Conservation (phyloP, 2,329 filamentous ascomycete genomes). For the Scedosporium aurantiacum region DNA sequence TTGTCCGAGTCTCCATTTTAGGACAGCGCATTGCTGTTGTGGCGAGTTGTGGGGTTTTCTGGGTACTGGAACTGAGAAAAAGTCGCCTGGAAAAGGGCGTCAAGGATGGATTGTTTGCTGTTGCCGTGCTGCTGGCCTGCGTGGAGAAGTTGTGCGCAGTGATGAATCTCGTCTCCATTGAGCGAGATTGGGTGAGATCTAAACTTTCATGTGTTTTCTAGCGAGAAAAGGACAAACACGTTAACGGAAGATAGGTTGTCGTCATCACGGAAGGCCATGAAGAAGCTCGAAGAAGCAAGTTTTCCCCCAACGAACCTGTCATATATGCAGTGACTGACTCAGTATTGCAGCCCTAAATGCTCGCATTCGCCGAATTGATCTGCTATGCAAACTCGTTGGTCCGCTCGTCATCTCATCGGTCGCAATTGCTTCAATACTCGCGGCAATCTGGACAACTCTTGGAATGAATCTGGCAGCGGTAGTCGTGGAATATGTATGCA, state of each 20-base stretch:
- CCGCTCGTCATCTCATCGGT: conserved; percentile 44
- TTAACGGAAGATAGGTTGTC: conserved; percentile 23
- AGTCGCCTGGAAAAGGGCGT: conserved; percentile 1
- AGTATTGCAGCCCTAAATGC: conserved; percentile 35
- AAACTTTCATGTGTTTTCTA: neutral
- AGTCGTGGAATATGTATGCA: conserved; percentile 39
- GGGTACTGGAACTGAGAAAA: conserved; percentile 18
- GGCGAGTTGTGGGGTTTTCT: conserved; percentile 34
- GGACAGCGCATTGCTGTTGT: conserved; percentile 33
- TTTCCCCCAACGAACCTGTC: neutral
- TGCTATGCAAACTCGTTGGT: conserved; percentile 46
- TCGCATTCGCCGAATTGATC: conserved; percentile 51
- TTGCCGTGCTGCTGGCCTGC: conserved; percentile 45
- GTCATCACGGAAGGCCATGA: conserved; percentile 18
- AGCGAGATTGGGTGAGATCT: conserved; percentile 53
- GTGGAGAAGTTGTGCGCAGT: conserved; percentile 57
- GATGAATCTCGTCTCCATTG: conserved; percentile 57
- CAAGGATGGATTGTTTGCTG: conserved; percentile 18
- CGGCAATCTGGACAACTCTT: conserved; percentile 38
- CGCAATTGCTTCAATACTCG: conserved; percentile 32
- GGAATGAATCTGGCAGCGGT: conserved; percentile 38
- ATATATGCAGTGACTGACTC: neutral
- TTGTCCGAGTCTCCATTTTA: conserved; percentile 39
- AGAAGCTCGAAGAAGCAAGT: neutral
- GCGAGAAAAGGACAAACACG: neutral